Conservation (phyloP, 441 rosid genomes). For the Brassica balearica region DNA sequence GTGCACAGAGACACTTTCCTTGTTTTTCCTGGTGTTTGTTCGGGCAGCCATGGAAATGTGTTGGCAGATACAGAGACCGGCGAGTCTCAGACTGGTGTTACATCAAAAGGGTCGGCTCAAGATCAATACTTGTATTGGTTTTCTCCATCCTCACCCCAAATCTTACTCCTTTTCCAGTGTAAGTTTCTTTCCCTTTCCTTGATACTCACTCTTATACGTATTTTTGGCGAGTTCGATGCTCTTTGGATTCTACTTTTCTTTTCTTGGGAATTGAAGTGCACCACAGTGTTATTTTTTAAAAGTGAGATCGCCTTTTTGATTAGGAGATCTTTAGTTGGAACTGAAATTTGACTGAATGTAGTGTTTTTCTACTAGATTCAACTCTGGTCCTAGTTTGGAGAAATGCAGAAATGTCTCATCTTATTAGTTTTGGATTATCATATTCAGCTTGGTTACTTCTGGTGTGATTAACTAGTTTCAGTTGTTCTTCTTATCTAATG, state of each 20-base stretch:
- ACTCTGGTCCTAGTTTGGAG: constrained; percentile 19
- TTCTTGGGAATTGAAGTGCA: constrained; percentile 21
- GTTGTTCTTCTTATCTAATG: not conserved
- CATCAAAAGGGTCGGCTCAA: constrained; percentile 50
- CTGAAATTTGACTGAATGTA: constrained; percentile 22
- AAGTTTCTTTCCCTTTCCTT: constrained; percentile 16
- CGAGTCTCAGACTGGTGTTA: constrained; percentile 50
- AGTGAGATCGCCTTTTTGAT: constrained; percentile 5
- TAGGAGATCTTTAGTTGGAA: not conserved
- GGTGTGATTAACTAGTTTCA: constrained; percentile 11
- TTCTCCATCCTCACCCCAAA: constrained; percentile 47
- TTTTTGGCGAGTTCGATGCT: not conserved
- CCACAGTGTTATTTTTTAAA: not conserved
- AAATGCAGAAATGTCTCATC: not conserved
- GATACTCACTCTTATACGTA: not conserved
- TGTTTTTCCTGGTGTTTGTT: constrained; percentile 3
- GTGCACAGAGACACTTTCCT: not conserved
- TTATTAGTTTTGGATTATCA: not conserved
- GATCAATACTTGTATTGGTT: constrained; percentile 56
- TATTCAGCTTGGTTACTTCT: constrained; percentile 8
- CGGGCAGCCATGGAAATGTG: constrained; percentile 64
- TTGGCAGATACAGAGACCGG: constrained; percentile 62
- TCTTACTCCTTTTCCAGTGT: constrained; percentile 46
- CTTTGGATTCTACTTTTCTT: constrained; percentile 12
- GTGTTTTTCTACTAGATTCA: constrained; percentile 11